Percentiles rank a stretch among this genome's conserved stretches.
These are phyloP conservation scores for Alternaria sp. DNA, from an alignment of 2,329 filamentous ascomycete genomes.

Conservation along the genomic window DNA sequence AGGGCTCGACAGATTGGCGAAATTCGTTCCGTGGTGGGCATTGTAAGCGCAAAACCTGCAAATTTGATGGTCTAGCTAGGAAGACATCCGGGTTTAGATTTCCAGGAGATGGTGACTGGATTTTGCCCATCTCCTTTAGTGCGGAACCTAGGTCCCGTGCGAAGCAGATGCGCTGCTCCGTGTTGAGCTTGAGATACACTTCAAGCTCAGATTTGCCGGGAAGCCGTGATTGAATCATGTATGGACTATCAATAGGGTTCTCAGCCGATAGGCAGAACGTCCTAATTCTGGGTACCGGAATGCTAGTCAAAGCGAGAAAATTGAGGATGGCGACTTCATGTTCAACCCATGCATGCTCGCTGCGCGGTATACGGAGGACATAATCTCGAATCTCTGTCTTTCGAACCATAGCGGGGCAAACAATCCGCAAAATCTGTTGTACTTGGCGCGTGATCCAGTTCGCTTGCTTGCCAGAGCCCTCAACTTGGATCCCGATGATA, in stretches of 20 bases:
- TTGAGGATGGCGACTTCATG: background rate
- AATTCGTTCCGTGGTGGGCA: background rate
- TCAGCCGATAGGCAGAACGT: fast-evolving
- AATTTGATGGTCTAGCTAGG: background rate
- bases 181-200: fast-evolving
- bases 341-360: background rate
- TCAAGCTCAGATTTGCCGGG: background rate
- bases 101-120: background rate
- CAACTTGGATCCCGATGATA: fast-evolving
- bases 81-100: background rate
- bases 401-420: background rate
- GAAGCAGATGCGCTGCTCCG: background rate
- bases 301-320: background rate
- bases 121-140: background rate
- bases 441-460: background rate
- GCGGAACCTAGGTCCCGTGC: fast-evolving
- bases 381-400: background rate
- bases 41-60: background rate
- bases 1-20: background rate
- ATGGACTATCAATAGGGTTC: background rate
- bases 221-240: background rate
- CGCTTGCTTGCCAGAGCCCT: fast-evolving
- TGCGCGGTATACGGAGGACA: background rate
- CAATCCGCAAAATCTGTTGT: background rate
- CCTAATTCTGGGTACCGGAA: background rate